Base-by-base conservation (phyloP, 2,329 filamentous ascomycete genomes). In the Erysiphe pulchra region DNA sequence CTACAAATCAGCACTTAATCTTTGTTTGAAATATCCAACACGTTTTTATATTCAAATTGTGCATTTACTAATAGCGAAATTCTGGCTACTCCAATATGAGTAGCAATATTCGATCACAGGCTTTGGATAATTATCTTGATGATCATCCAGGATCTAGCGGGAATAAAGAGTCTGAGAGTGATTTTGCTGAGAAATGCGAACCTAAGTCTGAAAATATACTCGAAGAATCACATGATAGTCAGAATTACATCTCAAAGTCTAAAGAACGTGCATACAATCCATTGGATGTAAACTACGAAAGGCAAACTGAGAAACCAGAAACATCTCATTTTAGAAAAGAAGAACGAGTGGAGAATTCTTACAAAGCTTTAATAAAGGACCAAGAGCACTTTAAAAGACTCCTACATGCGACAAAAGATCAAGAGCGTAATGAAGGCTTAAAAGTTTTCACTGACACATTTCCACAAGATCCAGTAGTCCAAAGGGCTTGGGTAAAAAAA, bases 401-500 rank as follows among this genome's bases (percentile, higher is more conserved):
- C 13, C 13, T 45, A 12, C 33, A 39, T 17, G 20, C 20, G 11
- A 28, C 30, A 24, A 30, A 38, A 18, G 32, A 17, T 18, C 28
- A 43, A 14, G 32, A 42, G 24, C 39, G 31, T 17, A 38, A 31
- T 31, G 40, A 46, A 24, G 45, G 33, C 14, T 32, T 42, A 38
- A 34, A 30, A 24, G 34, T 17, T 38, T 34, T 28, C 37, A 20
- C 9, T 12, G 31, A 38, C 20, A 41, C 38, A 5, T 43, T 42
- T 31, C 45, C 45, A 36, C 28, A 42, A 31, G 41, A 46, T 13
- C 41, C 45, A 9, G 6, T 28, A 17, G 13, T 34, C 11, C 34
- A 45, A 17, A 30, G 44, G 12, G 8, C n/a, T 14, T 43, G 39
- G 33, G 31, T 46, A 13, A 44, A 46, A 30, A 46, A 37, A 18